These are phyloP conservation scores for Zasmidium angulare DNA, from an alignment of 2,329 filamentous ascomycete species.

Conservation along the genomic window DNA sequence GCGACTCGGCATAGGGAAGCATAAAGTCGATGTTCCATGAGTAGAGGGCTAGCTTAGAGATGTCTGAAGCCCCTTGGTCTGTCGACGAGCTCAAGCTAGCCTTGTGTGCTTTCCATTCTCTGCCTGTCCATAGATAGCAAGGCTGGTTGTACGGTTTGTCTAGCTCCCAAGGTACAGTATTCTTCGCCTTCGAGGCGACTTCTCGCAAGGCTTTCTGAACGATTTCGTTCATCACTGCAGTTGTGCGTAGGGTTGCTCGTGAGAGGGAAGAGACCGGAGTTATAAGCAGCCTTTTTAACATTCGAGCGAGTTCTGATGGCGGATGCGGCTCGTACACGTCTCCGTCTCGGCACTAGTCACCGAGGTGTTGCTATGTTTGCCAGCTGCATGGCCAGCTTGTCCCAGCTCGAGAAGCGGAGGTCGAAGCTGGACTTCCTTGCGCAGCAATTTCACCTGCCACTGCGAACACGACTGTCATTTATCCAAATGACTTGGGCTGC, in stretches of 20 bases:
- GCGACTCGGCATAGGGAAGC: slow-evolving; percentile 36
- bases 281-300: background rate
- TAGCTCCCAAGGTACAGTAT: slow-evolving; percentile 23
- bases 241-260: background rate
- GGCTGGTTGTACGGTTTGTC: slow-evolving; percentile 26
- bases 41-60: slow-evolving; percentile 35
- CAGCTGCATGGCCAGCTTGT: too few relatives aligned
- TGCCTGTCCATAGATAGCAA: slow-evolving; percentile 14
- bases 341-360: background rate
- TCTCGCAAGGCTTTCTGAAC: slow-evolving; percentile 16
- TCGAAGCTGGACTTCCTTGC: background rate
- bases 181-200: slow-evolving; percentile 17
- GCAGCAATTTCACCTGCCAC: background rate
- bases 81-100: background rate
- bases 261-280: background rate
- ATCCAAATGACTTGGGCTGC: background rate
- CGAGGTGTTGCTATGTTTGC: too few relatives aligned
- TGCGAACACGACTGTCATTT: background rate
- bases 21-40: slow-evolving; percentile 54
- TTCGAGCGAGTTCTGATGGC: background rate
- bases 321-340: background rate
- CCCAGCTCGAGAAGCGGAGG: too few relatives aligned
- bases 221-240: slow-evolving; percentile 16
- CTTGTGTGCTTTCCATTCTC: slow-evolving; percentile 16
- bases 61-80: background rate